Base-by-base conservation (phyloP, 495 filamentous ascomycete species). In the Venustampulla echinocandica region DNA sequence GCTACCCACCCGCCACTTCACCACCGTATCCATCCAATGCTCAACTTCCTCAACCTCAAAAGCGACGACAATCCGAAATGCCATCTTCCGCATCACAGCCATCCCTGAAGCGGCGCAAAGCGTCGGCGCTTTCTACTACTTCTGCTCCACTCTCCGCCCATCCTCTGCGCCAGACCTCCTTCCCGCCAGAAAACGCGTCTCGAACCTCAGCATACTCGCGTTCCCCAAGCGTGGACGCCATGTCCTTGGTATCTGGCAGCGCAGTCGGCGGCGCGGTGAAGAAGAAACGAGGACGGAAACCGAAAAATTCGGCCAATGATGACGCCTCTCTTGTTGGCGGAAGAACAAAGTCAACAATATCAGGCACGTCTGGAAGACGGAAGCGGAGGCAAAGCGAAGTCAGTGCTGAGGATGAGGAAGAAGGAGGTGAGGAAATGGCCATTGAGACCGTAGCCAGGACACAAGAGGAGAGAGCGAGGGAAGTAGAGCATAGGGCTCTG, bases 81-180 rank as follows among this genome's bases (percentile, higher is more conserved):
- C 51, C 61, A 50, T 57, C 60, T 56, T 60, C 61, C 24, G 55
- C 56, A n/a, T n/a, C n/a, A n/a, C n/a, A n/a, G 0, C 64, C 67
- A 23, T 60, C 67, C 10, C 61, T 73, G 15, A 84, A 83, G 55
- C 79, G 82, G 32, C 79, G 82, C 44, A 85, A 85, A 56, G 66
- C 75, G n/a, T 78, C 75, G 10, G 64, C 69, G 37, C 65, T 73
- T 47, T 79, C 76, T 10, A 54, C 65, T 28, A 53, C 56, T 42
- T 64, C 65, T 9, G 68, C n/a, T n/a, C n/a, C 65, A 22, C 59
- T 60, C 17, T 77, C 79, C 14, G 70, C 73, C 6, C 87, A 93
- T 61, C 85, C 85, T 9, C 81, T 95, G 15, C 84, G 89, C 22
- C 87, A 94, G 57, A 92, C 89, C 39, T 90, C 89, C 0, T 95